Evolutionary conservation across 331 rosid genomes (phyloP).

Genomic region (Malus hybrid): DNA sequence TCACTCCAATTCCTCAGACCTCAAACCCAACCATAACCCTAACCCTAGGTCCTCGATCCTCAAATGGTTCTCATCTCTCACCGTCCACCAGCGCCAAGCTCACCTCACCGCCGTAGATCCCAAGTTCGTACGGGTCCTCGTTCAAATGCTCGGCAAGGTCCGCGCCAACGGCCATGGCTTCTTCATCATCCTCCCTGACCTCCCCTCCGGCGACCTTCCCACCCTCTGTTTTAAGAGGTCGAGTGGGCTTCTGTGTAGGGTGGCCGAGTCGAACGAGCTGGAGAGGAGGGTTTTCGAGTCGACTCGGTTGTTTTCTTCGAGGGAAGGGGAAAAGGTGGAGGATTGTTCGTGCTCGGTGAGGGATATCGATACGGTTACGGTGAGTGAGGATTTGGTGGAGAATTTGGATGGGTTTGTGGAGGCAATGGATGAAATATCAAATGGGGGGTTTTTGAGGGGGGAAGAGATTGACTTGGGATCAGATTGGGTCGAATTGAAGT

Average conservation of each 20-base stretch:
- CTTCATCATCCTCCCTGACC: conserved; percentile 84
- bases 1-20: conserved; percentile 22
- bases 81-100: conserved; percentile 65
- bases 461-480: conserved; percentile 55
- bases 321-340: conserved; percentile 51
- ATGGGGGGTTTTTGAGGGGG: conserved; percentile 68
- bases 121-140: conserved; percentile 51
- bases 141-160: conserved; percentile 57
- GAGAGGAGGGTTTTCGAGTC: conserved; percentile 34
- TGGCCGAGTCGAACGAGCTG: conserved; percentile 36
- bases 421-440: conserved; percentile 55
- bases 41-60: conserved; percentile 55
- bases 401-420: conserved; percentile 50
- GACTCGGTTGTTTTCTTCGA: conserved; percentile 42
- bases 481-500: conserved; percentile 76
- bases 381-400: conserved; percentile 47
- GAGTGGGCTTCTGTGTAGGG: conserved; percentile 62
- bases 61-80: conserved; percentile 82
- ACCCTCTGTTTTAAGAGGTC: conserved; percentile 69
- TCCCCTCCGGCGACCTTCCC: conserved; percentile 53
- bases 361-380: conserved; percentile 42
- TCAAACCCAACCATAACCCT: conserved; percentile 28
- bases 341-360: conserved; percentile 48
- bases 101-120: conserved; percentile 58
- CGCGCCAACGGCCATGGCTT: conserved; percentile 47